Evolutionary conservation across 2,329 filamentous ascomycete species (phyloP), one percentile per base, ranked within the genome.

Genomic region (Trichothecium roseum): DNA sequence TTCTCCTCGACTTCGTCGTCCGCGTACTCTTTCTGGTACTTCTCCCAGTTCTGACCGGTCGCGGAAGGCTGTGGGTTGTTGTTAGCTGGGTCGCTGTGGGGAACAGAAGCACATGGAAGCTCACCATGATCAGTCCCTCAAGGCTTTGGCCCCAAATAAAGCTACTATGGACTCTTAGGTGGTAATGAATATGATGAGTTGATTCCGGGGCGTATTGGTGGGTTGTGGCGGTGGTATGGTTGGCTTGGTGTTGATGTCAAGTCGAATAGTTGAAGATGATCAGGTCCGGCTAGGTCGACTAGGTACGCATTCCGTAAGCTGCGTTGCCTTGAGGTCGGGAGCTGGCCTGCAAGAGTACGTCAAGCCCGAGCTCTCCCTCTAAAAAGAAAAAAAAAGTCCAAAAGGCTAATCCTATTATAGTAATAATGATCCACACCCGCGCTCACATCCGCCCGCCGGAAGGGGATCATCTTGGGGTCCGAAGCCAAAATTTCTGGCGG

Each of bases 1-100:
- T 98, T 98, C 74, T 98, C 91, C 60, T 94, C 87, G 62, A 88
- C 72, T 61, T 96, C 91, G 53, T 98, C 91, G 56, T 98, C 91
- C 56, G 82, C 89, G 57, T 85, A 98, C 57, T 81, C 88, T 74
- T 96, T 95, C 68, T 84, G 77, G 73, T 94, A 96, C 71, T 96
- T 96, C 74, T 98, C 91, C 91, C 91, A 98, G 74, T 78, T 85
- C 63, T 74, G 67, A 59, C 91, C 91, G 53, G 83, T 94, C 63
- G 91, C 89, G 69, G 84, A 89, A 73, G 88, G 88, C 88, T 95
- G 76, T 40, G 20, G 4, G 7, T 13, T 13, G 22, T 26, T 17
- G 34, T 35, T 29, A 33, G 26, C 30, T 28, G 32, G 28, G n/a
- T 10, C 18, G 27, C 22, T 14, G 31, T 18, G 10, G 18, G 20